Percentiles rank a stretch among this genome's conserved stretches.
Conservation (phyloP, 169 alveolate species). For the Cyclospora cayetanensis region DNA sequence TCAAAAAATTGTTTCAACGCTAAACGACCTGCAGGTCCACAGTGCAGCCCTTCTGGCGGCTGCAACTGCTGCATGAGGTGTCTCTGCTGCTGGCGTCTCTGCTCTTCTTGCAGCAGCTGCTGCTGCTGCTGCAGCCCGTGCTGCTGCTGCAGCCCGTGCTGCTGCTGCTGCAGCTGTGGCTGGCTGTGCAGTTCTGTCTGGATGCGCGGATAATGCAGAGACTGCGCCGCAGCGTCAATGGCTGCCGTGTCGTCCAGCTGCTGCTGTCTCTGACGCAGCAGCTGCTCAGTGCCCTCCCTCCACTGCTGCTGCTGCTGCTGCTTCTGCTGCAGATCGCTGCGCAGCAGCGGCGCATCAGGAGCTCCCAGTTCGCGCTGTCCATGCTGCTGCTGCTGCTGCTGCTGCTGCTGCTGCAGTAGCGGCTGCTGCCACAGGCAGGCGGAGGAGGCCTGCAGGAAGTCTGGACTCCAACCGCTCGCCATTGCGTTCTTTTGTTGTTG, state of each 20-base stretch:
- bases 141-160: not conserved
- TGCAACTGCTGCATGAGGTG: slow-evolving; percentile 29
- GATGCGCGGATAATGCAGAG: not conserved
- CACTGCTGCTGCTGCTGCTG: slow-evolving; percentile 4
- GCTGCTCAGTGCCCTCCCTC: not conserved
- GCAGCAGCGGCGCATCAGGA: not conserved
- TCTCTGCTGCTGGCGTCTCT: slow-evolving; percentile 25
- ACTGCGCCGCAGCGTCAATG: not conserved
- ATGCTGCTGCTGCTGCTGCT: not conserved
- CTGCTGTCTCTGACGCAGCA: slow-evolving; percentile 10
- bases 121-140: slow-evolving; percentile 1
- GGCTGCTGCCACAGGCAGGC: slow-evolving; percentile 49
- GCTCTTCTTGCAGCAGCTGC: not conserved
- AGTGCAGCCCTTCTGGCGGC: slow-evolving; percentile 63
- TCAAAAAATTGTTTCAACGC: slow-evolving; percentile 44
- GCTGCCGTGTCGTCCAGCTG: not conserved
- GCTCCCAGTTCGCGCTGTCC: not conserved
- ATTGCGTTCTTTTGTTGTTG: not conserved
- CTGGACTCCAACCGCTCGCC: slow-evolving; percentile 11
- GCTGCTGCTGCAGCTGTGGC: not conserved
- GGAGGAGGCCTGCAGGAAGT: slow-evolving; percentile 28
- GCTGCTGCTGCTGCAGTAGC: slow-evolving; percentile 6
- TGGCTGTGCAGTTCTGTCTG: not conserved
- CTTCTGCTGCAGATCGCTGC: not conserved
- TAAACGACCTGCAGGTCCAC: slow-evolving; percentile 56